These are phyloP conservation scores for Sarcomyxa edulis DNA, from an alignment of 768 basidiomycete species.

Conservation along the genomic window DNA sequence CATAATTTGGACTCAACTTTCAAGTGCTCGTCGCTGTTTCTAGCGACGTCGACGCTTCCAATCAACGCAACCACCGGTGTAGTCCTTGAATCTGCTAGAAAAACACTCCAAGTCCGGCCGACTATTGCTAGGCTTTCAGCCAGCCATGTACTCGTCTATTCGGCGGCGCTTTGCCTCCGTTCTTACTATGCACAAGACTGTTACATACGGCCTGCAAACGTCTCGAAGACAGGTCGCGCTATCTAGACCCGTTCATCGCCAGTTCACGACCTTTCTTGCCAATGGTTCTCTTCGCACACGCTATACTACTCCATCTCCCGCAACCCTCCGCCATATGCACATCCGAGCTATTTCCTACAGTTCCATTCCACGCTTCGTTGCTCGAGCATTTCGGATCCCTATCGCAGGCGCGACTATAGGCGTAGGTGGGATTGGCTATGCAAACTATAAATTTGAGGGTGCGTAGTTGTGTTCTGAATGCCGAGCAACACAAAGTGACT, in stretches of 20 bases:
- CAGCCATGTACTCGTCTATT: constrained; percentile 37
- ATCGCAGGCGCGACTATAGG: constrained; percentile 87
- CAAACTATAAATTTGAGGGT: constrained; percentile 97
- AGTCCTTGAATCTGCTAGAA: too few species aligned
- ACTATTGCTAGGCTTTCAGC: not conserved
- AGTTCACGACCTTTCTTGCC: constrained; percentile 52
- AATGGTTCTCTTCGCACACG: constrained; percentile 48
- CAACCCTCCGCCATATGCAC: constrained; percentile 59
- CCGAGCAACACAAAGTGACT: too few species aligned
- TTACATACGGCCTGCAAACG: constrained; percentile 48
- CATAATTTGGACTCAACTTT: too few species aligned
- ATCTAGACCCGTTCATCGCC: constrained; percentile 46
- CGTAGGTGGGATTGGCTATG: constrained; percentile 88
- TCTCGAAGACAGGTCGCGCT: constrained; percentile 27
- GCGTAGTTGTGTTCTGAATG: constrained; percentile 17
- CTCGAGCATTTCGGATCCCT: constrained; percentile 83
- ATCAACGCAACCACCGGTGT: too few species aligned
- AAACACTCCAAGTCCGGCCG: not conserved
- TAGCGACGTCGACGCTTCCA: too few species aligned
- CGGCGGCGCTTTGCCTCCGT: constrained; percentile 31
- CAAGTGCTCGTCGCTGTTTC: too few species aligned
- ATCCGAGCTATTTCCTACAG: constrained; percentile 78
- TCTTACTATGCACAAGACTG: constrained; percentile 33
- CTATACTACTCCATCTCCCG: constrained; percentile 35
- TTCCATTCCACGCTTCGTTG: constrained; percentile 84